Percentiles rank a stretch among this genome's conserved stretches.
phyloP scores from a whole-genome alignment of 306 rosid genomes.

The Hippophae tibetana region DNA sequence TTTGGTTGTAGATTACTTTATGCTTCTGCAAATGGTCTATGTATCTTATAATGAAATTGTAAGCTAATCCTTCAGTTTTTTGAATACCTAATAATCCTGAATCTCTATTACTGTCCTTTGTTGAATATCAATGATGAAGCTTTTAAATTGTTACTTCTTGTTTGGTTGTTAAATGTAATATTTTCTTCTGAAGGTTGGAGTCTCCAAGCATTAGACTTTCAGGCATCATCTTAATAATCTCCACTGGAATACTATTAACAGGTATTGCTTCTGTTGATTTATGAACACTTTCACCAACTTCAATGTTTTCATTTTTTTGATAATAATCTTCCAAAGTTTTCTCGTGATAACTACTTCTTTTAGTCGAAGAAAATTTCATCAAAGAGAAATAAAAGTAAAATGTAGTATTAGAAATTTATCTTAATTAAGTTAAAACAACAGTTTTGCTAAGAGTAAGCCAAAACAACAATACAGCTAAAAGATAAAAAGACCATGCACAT shows the following conservation, averaged over 20 bases:
- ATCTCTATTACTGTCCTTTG: slow-evolving; percentile 7
- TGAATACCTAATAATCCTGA: neutral
- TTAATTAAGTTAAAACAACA: no score
- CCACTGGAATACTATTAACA: slow-evolving; percentile 78
- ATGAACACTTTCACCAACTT: neutral
- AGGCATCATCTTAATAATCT: slow-evolving; percentile 77
- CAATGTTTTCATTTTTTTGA: slow-evolving; percentile 12
- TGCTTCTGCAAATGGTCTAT: neutral
- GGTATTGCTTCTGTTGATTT: slow-evolving; percentile 31
- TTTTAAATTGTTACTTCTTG: slow-evolving; percentile 10
- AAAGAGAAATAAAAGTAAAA: no score
- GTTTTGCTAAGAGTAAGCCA: no score
- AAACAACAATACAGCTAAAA: no score
- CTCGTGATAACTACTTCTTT: no score
- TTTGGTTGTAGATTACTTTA: slow-evolving; percentile 2
- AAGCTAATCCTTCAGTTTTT: neutral
- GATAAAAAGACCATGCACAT: no score
- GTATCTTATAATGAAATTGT: neutral
- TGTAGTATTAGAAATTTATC: no score
- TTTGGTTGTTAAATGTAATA: slow-evolving; percentile 22
- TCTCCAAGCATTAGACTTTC: slow-evolving; percentile 69
- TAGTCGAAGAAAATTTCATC: no score
- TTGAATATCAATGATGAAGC: neutral
- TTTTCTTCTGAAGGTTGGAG: slow-evolving; percentile 72
- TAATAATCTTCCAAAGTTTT: neutral